Evolutionary conservation across 2,329 filamentous ascomycete species (phyloP), one percentile per base, ranked within the genome.

Genomic region (Pseudogymnoascus sp.): DNA sequence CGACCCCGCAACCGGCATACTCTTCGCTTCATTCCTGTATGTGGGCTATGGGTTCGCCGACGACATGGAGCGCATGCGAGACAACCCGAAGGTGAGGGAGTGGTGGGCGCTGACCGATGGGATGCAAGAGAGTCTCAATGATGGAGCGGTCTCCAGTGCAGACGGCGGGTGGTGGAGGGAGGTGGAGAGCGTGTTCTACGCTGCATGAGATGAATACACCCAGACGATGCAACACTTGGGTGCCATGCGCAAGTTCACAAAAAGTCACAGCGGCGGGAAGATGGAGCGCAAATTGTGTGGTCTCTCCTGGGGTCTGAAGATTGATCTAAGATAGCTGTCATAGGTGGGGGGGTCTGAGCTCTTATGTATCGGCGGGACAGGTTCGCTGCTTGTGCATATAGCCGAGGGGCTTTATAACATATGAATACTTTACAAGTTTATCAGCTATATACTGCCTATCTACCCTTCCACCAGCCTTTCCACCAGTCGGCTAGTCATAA

Each of bases 101-200:
- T 93, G 89, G 90, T 93, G 89, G 89, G 77, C 77, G 62, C 87
- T 92, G 84, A 92, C 89, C 58, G 89, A 93, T 72, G 78, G 78
- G 11, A 90, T 86, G 78, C 89, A 92, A 75, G 86, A 84, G 73
- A 81, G 78, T 47, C 70, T 88, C 31, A 81, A 87, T 1, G 77
- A 80, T 0, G 85, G 84, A 0, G 84, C 84, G 1, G 79, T 76
- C 67, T 80, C 78, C 63, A 86, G 83, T 64, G 79, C 82, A 66
- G 78, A 80, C 5, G 85, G 83, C 1, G 71, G 79, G 9, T 89
- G 87, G 87, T 90, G 87, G 87, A 85, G 81, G 69, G 80, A 79
- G 1, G 71, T 87, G 17, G 84, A 89, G 71, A 86, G 89, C 74
- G 85, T 89, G 2, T 90, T 89, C 69, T 85, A 86, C 69, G 71